Base-by-base conservation (phyloP, 148 eudicot species). In the Rhododendron williamsianum region DNA sequence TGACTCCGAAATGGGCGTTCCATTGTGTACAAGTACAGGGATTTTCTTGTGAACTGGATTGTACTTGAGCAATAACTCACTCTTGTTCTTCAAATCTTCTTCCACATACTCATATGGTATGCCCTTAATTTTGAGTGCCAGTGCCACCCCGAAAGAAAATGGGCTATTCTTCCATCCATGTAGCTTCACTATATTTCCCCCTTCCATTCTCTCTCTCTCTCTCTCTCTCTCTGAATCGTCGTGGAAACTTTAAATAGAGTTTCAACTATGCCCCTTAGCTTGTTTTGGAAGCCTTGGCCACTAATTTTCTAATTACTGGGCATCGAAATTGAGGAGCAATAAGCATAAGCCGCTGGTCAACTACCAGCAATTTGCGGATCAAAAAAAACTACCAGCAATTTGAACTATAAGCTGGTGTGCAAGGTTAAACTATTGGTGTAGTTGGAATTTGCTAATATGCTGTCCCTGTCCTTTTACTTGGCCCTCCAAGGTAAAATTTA, bases 81-180 rank as follows among this genome's bases (percentile, higher is more conserved):
- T 91, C 45, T 91, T 91, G 88, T 91, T 86, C 19, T 27, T 78
- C 77, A 89, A 76, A 73, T 91, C 88, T 79, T 91, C 89, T 60
- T 88, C 93, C 0, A 85, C 87, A 49, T 85, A 87, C 4, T 88
- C 90, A 23, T 85, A 91, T 38, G 90, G 83, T 71, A 91, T 88
- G 81, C 91, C 91, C 63, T 91, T 91, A 48, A 87, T 23, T 78
- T 86, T 89, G 19, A 89, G 93, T 60, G 91, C 93, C 77, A 91
- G 38, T 33, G 89, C 91, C 18, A 88, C 89, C 71, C 90, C 82
- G 74, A 85, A 79, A 3, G 82, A 58, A 79, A 81, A 91, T 56
- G 89, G 46, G 78, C 93, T 91, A 9, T 81, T 86, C 93, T 88
- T 88, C 88, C 87, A 51, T 21, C 89, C 91, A 79, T 91, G 84